Evolutionary conservation across 2,329 filamentous ascomycete species (phyloP).

Genomic region (Pseudogymnoascus sp.): DNA sequence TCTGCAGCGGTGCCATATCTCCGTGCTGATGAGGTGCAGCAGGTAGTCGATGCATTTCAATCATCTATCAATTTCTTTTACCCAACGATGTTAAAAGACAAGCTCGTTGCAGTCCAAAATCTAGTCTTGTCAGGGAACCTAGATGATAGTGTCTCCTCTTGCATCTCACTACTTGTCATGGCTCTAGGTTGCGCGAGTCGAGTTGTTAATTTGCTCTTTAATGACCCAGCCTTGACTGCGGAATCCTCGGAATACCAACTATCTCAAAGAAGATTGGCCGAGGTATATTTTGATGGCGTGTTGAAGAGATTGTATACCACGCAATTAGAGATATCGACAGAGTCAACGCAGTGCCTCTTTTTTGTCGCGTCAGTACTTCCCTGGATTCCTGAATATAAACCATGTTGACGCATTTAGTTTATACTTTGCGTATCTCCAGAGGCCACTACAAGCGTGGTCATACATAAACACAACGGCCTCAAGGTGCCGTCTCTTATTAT

Average conservation of each 20-base stretch:
- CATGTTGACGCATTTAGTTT: conserved; percentile 25
- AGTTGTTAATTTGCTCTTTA: conserved; percentile 19
- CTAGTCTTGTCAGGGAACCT: conserved; percentile 29
- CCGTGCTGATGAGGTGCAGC: conserved; percentile 33
- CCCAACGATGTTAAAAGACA: conserved; percentile 37
- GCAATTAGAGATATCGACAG: conserved; percentile 38
- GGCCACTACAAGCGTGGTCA: conserved; percentile 44
- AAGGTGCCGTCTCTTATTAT: conserved; percentile 41
- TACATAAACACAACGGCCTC: conserved; percentile 41
- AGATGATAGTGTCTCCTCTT: conserved; percentile 32
- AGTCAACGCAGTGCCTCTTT: conserved; percentile 41
- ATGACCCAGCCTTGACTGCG: conserved; percentile 12
- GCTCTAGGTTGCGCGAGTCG: not conserved
- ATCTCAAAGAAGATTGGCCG: conserved; percentile 30
- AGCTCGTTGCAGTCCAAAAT: conserved; percentile 28
- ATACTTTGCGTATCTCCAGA: conserved; percentile 41
- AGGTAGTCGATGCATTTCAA: conserved; percentile 37
- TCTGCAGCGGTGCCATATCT: conserved; percentile 36
- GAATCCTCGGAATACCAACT: conserved; percentile 26
- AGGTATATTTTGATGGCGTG: conserved; percentile 38
- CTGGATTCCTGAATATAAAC: not conserved
- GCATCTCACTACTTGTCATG: conserved; percentile 30
- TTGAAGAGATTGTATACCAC: conserved; percentile 38
- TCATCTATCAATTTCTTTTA: conserved; percentile 45
- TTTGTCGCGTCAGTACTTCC: conserved; percentile 35